phyloP scores from a whole-genome alignment of 129 eudicot genomes.

The Lactuca saligna region DNA sequence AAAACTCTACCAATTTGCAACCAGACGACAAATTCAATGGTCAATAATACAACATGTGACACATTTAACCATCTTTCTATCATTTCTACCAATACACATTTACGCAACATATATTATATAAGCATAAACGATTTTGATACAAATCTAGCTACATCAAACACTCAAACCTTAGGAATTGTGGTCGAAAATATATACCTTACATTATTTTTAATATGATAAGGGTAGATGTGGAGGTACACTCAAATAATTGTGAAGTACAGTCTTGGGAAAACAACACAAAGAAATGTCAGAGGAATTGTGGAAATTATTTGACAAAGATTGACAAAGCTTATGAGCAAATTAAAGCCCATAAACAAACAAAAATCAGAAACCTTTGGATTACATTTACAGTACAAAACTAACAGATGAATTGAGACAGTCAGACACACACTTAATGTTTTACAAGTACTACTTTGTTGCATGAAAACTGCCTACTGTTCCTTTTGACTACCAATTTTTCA shows the following conservation, averaged over 20 bases:
- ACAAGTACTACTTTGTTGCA: conserved; percentile 26
- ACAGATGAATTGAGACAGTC: conserved; percentile 27
- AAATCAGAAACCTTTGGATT: conserved; percentile 36
- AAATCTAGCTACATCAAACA: neutral
- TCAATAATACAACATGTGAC: neutral
- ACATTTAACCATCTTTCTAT: too few species aligned
- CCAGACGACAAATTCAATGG: neutral
- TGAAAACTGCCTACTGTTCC: conserved; percentile 14
- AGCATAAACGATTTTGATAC: neutral
- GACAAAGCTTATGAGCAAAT: conserved; percentile 18
- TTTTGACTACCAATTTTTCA: conserved; percentile 12
- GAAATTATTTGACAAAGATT: conserved; percentile 25
- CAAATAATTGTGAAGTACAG: conserved; percentile 15
- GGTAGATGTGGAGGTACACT: conserved; percentile 21
- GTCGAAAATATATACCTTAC: neutral
- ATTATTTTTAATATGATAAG: conserved; percentile 1
- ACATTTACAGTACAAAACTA: conserved; percentile 38
- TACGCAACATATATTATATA: too few species aligned
- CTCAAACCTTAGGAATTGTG: neutral
- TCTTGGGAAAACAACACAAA: conserved; percentile 23
- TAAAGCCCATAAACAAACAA: conserved; percentile 39
- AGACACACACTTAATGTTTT: conserved; percentile 17
- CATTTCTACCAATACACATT: too few species aligned
- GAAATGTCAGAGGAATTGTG: conserved; percentile 25
- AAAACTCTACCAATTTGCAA: neutral